Evolutionary conservation across 257 asterid species (phyloP).

Genomic region (Fraxinus pennsylvanica): DNA sequence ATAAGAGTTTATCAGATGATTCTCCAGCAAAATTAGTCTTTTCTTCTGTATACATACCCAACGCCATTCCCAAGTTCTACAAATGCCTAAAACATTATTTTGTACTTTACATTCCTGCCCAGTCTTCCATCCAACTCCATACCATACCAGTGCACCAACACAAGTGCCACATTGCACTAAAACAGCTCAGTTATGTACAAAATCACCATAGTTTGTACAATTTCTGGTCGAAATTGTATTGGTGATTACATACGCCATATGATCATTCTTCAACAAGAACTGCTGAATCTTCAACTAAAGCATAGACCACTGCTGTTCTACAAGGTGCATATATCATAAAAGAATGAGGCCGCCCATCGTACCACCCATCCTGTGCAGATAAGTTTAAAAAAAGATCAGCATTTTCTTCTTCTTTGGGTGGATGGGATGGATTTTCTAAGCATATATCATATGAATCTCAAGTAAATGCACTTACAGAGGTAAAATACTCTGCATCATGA

Average conservation of each 20-base stretch:
- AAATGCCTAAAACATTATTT: not conserved
- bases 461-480: conserved; percentile 55
- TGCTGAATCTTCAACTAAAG: conserved; percentile 42
- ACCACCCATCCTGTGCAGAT: conserved; percentile 63
- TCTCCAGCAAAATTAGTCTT: not conserved
- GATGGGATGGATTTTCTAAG: no score
- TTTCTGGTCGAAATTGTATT: not conserved
- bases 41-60: no score
- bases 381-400: not conserved
- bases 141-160: not conserved
- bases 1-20: not conserved
- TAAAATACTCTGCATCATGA: conserved; percentile 69
- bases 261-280: conserved; percentile 29
- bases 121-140: not conserved
- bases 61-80: not conserved
- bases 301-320: conserved; percentile 88
- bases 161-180: not conserved
- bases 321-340: conserved; percentile 77
- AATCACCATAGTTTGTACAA: not conserved
- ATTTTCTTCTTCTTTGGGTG: not conserved
- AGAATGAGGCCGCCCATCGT: conserved; percentile 76
- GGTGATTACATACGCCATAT: not conserved
- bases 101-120: not conserved
- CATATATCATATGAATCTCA: not conserved
- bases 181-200: not conserved